These are phyloP conservation scores for Daldinia loculata DNA, from an alignment of 495 filamentous ascomycete genomes.

Conservation along the genomic window DNA sequence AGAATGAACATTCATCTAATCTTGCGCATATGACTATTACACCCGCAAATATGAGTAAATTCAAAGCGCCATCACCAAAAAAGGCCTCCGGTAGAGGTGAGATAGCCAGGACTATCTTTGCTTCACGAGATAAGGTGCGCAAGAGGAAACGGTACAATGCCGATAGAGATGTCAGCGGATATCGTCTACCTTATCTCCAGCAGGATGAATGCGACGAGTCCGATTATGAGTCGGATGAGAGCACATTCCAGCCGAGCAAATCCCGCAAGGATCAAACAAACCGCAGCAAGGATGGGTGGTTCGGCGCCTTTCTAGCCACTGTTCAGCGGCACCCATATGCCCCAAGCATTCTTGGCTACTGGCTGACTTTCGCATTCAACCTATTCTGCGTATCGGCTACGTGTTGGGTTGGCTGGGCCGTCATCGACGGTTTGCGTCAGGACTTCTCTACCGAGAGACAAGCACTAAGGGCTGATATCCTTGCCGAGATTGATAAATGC, in stretches of 20 bases:
- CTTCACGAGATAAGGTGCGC: conserved; percentile 52
- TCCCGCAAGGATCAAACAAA: conserved; percentile 49
- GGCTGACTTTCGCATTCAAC: conserved; percentile 84
- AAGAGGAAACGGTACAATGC: conserved; percentile 55
- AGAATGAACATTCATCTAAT: conserved; percentile 50
- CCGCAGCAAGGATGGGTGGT: conserved; percentile 48
- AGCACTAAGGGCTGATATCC: conserved; percentile 67
- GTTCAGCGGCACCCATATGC: conserved; percentile 83
- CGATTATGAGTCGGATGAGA: conserved; percentile 61
- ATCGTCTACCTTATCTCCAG: conserved; percentile 47
- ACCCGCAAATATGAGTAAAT: conserved; percentile 48
- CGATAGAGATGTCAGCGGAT: conserved; percentile 56
- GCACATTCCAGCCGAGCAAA: conserved; percentile 40
- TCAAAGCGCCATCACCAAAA: conserved; percentile 51
- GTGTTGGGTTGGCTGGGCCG: conserved; percentile 74
- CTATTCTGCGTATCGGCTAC: conserved; percentile 70
- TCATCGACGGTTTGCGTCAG: conserved; percentile 73
- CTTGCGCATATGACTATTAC: conserved; percentile 52
- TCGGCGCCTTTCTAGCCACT: conserved; percentile 69
- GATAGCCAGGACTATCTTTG: conserved; percentile 44
- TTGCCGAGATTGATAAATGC: conserved; percentile 77
- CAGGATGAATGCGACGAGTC: conserved; percentile 67
- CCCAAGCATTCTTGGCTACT: conserved; percentile 86
- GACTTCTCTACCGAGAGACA: conserved; percentile 79
- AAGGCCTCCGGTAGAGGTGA: conserved; percentile 58